Conservation (phyloP, 805 yeast genomes). For the Candida caryicola region DNA sequence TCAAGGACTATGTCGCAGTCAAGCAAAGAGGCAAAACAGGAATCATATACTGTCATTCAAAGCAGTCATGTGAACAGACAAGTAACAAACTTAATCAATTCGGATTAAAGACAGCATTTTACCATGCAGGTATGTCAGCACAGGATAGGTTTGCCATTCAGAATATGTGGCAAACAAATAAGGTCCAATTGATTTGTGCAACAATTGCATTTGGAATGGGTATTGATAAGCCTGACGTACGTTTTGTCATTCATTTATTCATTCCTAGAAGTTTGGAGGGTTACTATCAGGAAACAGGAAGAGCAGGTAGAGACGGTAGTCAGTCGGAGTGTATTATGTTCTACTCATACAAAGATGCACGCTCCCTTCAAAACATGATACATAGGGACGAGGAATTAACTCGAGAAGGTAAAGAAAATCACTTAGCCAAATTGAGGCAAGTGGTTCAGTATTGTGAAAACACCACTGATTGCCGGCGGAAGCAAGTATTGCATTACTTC, state of each 20-base stretch:
- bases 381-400: constrained; percentile 70
- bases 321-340: constrained; percentile 80
- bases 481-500: constrained; percentile 85
- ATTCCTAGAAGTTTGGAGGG: constrained; percentile 92
- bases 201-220: constrained; percentile 99
- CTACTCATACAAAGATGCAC: constrained; percentile 77
- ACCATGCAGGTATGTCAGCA: constrained; percentile 93
- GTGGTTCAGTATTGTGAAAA: constrained; percentile 93
- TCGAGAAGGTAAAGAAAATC: constrained; percentile 65
- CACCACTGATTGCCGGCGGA: constrained; percentile 82
- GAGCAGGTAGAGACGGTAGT: constrained; percentile 96
- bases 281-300: constrained; percentile 95
- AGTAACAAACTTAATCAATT: constrained; percentile 53
- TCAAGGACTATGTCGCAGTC: constrained; percentile 51
- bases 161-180: constrained; percentile 73
- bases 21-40: constrained; percentile 66
- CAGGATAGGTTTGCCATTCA: constrained; percentile 75
- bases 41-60: constrained; percentile 90
- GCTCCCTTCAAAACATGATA: constrained; percentile 72
- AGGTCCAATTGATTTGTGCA: constrained; percentile 82
- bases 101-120: constrained; percentile 70
- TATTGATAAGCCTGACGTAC: constrained; percentile 92
- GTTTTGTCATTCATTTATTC: constrained; percentile 86
- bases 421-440: constrained; percentile 69
- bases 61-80: constrained; percentile 81